Evolutionary conservation across 108 stramenopile species (phyloP), one percentile per base, ranked within the genome.

Genomic region (Epithemia pelagica): DNA sequence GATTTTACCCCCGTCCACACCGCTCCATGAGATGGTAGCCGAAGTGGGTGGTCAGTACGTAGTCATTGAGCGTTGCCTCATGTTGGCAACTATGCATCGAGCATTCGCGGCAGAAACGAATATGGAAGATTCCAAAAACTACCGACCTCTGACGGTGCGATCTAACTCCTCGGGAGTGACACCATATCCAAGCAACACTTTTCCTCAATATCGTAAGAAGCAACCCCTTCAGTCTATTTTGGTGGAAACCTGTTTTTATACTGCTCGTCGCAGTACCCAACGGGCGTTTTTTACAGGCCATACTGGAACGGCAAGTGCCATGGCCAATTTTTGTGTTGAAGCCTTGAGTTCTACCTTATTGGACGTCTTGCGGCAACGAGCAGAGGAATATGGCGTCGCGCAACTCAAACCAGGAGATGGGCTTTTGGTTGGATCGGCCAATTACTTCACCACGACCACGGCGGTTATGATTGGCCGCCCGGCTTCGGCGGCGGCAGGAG

Each of bases 241-340:
- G 7, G 91, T 93, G 25, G 91, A 93, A 57, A 81, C 87, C 7
- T 87, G 86, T 32, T 63, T 94, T 59, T 94, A 87, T 66, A 88
- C 90, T 8, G 82, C 87, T 32, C 89, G 88, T 32, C 81, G 83
- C 2, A 76, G 84, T 2, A 79, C 88, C 2, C 74, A 89, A 62
- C 78, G 93, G 1, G 89, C 93, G 8, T 89, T 94, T 74, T 89
- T 89, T 5, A 94, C 88, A 18, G 93, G 93, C 8, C 93, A 94
- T 61, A 72, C 80, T 0, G 87, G 91, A 0, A 90, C 88, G 8
- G 91, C 91, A 0, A 81, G 80, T 27, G 91, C 88, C 54, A 80
- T 84, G 54, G 82, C 88, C 56, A 93, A 93, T 55, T 82, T 81
- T 59, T 76, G 73, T 68, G 74, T 72, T 30, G 88, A 89, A 65